Evolutionary conservation across 257 asterid species (phyloP).

Genomic region (Nicotiana noctiflora): DNA sequence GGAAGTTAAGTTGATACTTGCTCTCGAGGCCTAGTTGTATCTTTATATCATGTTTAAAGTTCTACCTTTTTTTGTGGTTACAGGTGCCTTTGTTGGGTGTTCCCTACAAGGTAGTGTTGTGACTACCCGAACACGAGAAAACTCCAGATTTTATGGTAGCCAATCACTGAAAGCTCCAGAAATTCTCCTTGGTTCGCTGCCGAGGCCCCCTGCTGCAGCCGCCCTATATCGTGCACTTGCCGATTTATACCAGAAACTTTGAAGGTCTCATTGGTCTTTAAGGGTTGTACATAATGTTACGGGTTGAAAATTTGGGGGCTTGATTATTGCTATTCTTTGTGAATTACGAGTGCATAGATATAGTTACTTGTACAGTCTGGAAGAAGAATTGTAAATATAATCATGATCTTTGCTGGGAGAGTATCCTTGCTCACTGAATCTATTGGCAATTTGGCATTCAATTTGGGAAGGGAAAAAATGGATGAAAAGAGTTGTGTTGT

Average conservation of each 20-base stretch:
- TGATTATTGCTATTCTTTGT: constrained; percentile 3
- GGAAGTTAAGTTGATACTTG: background rate
- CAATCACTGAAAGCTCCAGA: constrained; percentile 57
- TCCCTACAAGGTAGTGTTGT: constrained; percentile 87
- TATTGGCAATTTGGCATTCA: background rate
- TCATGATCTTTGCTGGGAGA: background rate
- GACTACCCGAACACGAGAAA: constrained; percentile 67
- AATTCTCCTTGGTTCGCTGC: constrained; percentile 73
- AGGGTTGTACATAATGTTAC: constrained; percentile 1
- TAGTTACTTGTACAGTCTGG: background rate
- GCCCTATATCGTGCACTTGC: constrained; percentile 66
- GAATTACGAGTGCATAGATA: constrained; percentile 1
- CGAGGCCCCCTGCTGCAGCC: constrained; percentile 95
- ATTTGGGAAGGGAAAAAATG: background rate
- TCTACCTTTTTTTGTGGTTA: constrained; percentile 4
- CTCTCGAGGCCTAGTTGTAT: background rate
- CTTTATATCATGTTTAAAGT: background rate
- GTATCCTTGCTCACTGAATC: background rate
- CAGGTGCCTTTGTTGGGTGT: constrained; percentile 97
- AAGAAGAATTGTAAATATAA: background rate
- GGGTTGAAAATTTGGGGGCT: background rate
- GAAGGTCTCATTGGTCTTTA: background rate
- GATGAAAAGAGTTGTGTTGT: background rate
- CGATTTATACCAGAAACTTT: constrained; percentile 56
- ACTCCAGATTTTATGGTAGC: constrained; percentile 80